These are phyloP conservation scores for Apium graveolens DNA, from an alignment of 129 eudicot species.

Conservation along the genomic window DNA sequence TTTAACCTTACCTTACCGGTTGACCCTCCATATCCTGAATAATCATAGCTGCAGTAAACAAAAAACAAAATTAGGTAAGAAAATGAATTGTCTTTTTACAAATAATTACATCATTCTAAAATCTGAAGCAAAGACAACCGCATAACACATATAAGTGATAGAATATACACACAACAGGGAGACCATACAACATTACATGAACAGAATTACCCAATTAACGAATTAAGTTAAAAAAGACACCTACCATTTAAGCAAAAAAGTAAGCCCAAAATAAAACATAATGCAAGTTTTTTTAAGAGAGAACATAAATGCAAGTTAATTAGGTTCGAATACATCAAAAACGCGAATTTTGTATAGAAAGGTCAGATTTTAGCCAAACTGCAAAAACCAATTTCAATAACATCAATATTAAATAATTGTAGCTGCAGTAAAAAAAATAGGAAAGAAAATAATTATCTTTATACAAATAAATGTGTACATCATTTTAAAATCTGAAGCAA, in stretches of 20 bases:
- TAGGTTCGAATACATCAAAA: background rate
- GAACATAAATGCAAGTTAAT: background rate
- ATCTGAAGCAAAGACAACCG: background rate
- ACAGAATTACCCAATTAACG: background rate
- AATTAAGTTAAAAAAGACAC: background rate
- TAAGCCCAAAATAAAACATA: background rate
- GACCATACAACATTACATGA: background rate
- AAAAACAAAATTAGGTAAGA: slow-evolving; percentile 9
- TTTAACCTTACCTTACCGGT: slow-evolving; percentile 78
- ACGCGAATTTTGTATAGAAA: background rate
- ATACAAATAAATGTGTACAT: background rate
- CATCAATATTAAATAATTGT: slow-evolving; percentile 87
- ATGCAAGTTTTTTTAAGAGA: too few species aligned
- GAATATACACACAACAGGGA: background rate
- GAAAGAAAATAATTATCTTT: background rate
- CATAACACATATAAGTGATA: background rate
- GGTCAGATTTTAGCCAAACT: background rate
- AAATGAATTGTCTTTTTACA: background rate
- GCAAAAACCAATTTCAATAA: background rate
- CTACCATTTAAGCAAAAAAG: background rate
- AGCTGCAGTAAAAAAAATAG: slow-evolving; percentile 47
- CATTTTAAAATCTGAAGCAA: background rate
- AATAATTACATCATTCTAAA: background rate
- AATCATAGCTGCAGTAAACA: slow-evolving; percentile 75
- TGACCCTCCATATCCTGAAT: slow-evolving; percentile 97